Percentiles rank a stretch among this genome's conserved stretches.
These are phyloP conservation scores for Pyracantha coccinea DNA, from an alignment of 331 rosid genomes.

Conservation along the genomic window DNA sequence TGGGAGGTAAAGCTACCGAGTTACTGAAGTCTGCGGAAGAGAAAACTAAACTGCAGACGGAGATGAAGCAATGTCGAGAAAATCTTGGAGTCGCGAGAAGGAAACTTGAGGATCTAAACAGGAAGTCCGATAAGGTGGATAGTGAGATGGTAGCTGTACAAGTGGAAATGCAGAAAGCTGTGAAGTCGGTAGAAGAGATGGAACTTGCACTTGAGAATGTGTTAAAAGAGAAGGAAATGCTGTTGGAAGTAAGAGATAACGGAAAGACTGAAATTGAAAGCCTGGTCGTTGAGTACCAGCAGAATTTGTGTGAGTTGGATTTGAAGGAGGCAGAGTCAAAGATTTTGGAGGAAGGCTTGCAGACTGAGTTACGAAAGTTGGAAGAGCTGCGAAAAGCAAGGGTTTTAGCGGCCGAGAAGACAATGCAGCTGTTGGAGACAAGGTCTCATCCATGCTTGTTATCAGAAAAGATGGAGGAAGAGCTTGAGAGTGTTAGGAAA, in stretches of 20 bases:
- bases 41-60: slow-evolving; percentile 44
- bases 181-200: slow-evolving; percentile 21
- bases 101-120: slow-evolving; percentile 31
- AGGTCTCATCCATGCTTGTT: slow-evolving; percentile 22
- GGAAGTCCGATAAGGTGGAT: slow-evolving; percentile 13
- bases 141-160: slow-evolving; percentile 18
- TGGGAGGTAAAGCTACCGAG: slow-evolving; percentile 44
- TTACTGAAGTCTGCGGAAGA: slow-evolving; percentile 42
- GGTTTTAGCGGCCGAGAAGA: slow-evolving; percentile 34
- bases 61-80: slow-evolving; percentile 28
- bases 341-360: slow-evolving; percentile 60
- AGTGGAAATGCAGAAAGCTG: slow-evolving; percentile 28
- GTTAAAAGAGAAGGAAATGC: slow-evolving; percentile 29
- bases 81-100: slow-evolving; percentile 22
- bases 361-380: slow-evolving; percentile 25
- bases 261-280: slow-evolving; percentile 28
- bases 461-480: slow-evolving; percentile 48
- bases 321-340: slow-evolving; percentile 39
- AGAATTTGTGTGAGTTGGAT: slow-evolving; percentile 24
- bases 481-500: slow-evolving; percentile 36
- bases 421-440: slow-evolving; percentile 27
- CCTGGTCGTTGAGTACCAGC: slow-evolving; percentile 35
- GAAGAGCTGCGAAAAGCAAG: slow-evolving; percentile 39
- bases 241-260: slow-evolving; percentile 27
- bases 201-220: slow-evolving; percentile 26